Base-by-base conservation (phyloP, 2,329 filamentous ascomycete species). In the Sphaceloma murrayae region DNA sequence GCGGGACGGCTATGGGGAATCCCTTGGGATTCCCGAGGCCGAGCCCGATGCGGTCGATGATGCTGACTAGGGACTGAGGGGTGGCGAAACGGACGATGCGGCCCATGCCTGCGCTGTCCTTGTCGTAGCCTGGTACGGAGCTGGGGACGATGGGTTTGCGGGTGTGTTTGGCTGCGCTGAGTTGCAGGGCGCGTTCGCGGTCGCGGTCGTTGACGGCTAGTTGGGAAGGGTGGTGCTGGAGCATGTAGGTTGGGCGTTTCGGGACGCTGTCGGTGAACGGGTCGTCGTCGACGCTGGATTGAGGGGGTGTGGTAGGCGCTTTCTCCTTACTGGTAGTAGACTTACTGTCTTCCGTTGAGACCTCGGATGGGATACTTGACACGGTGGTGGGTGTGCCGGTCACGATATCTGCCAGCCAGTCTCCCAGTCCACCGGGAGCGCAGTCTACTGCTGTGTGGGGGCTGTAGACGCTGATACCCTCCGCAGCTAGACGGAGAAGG, bases 401-500 rank as follows among this genome's bases (percentile, higher is more conserved):
- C 14, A 95, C 77, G 38, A 93, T 80, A 57, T 93, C 83, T 48
- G 85, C 86, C 7, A 98, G 78, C 89, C 89, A 98, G 61, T 94
- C 85, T 58, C 88, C 93, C 53, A 98, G 76, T 3, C 91, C 91
- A 13, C 80, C 77, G 1, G 79, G 77, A 1, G 85, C 85, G 29
- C 86, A 86, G 63, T 98, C 91, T 32, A 96, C 78, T 10, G 91
- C 89, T 0, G 91, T 98, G 65, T 98, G 91, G 0, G 91, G 91
- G 52, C 82, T 87, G 69, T 96, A 98, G 46, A 98, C 87, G 52
- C 87, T 93, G 56, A 98, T 86, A 26, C 89, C 88, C 61, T 84
- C 78, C 51, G 85, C 82, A 34, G 82, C 83, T 9, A 98, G 74
- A 33, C 81, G 76, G 3, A 98, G 72, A 22, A 98, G 75, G 5